These are phyloP conservation scores for Talaromyces sp. DNA, from an alignment of 2,329 filamentous ascomycete species.

Conservation along the genomic window DNA sequence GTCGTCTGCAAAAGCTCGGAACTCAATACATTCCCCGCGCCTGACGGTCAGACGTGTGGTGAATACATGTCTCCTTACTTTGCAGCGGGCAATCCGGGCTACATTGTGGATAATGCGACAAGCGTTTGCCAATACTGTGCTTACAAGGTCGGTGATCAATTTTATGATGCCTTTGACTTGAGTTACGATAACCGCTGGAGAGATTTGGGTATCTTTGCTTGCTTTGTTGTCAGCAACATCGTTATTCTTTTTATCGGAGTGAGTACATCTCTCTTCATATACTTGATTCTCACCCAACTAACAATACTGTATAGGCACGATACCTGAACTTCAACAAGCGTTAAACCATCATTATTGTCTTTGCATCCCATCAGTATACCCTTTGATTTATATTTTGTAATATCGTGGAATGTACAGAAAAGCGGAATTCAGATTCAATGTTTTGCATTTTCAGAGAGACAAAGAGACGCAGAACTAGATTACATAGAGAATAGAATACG, in stretches of 20 bases:
- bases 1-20: constrained; percentile 60
- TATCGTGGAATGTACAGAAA: neutral
- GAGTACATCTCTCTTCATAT: constrained; percentile 27
- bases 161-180: constrained; percentile 64
- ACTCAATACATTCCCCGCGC: constrained; percentile 64
- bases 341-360: constrained; percentile 19
- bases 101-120: constrained; percentile 62
- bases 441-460: neutral
- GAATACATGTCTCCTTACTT: constrained; percentile 73
- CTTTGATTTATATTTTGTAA: neutral
- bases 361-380: no score
- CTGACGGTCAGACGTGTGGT: constrained; percentile 62
- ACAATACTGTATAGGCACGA: constrained; percentile 29
- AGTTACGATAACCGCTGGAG: constrained; percentile 68
- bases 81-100: constrained; percentile 61
- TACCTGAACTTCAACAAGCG: constrained; percentile 45
- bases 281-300: constrained; percentile 7
- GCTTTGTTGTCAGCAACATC: constrained; percentile 73
- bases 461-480: neutral
- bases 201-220: constrained; percentile 71
- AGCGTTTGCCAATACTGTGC: constrained; percentile 74
- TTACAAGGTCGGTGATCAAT: constrained; percentile 73
- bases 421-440: neutral
- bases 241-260: constrained; percentile 57
- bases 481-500: neutral